Conservation (phyloP, 2,329 filamentous ascomycete species). For the Trichoderma lentiforme region DNA sequence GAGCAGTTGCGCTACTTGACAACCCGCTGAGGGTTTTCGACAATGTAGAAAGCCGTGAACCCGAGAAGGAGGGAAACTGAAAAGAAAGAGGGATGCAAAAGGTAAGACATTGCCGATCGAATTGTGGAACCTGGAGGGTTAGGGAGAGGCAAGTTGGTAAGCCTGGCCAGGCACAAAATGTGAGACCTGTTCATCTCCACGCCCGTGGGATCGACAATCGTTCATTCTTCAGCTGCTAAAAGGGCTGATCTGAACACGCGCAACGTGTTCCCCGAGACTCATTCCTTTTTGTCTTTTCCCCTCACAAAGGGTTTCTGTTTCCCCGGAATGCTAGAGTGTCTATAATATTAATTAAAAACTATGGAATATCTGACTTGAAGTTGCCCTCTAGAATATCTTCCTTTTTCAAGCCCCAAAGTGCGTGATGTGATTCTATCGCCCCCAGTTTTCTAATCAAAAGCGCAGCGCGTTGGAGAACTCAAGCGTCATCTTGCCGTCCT, state of each 20-base stretch:
- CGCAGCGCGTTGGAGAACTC: conserved; percentile 63
- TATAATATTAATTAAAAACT: not conserved
- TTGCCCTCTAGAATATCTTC: not conserved
- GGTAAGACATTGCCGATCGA: conserved; percentile 1
- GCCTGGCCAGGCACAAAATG: not conserved
- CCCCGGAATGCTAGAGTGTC: not conserved
- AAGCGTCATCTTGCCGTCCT: conserved; percentile 59
- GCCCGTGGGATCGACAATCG: not conserved
- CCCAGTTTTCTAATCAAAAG: conserved; percentile 17
- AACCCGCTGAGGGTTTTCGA: not conserved
- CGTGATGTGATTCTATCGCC: not conserved
- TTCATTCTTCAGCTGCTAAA: not conserved
- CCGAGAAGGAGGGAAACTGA: not conserved
- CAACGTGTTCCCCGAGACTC: not conserved
- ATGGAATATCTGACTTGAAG: not conserved
- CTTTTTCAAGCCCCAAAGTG: not conserved
- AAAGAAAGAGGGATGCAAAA: not conserved
- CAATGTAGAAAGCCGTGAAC: not conserved
- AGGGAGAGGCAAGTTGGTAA: not conserved
- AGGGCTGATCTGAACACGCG: conserved; percentile 2
- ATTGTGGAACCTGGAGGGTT: not conserved
- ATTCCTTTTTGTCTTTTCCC: not conserved
- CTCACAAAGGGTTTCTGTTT: not conserved
- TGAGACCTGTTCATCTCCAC: not conserved
- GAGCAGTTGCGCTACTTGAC: not conserved